Percentiles rank a stretch among this genome's conserved stretches.
phyloP scores from a whole-genome alignment of 1,139 yeast species.

The Pichia cactophila region DNA sequence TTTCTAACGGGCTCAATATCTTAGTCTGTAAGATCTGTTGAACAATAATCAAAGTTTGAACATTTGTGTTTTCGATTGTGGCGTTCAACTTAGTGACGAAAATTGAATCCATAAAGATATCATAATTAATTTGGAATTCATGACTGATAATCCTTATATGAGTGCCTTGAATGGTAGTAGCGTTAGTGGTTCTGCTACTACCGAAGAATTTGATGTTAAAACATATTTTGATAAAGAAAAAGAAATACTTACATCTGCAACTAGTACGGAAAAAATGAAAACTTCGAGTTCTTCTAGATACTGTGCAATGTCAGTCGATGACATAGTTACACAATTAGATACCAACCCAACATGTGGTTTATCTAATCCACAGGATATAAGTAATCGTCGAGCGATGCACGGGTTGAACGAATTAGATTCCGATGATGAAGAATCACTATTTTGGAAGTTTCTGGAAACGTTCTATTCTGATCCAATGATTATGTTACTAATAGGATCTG shows the following conservation, averaged over 20 bases:
- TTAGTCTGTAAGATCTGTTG: no score
- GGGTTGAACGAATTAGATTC: slow-evolving; percentile 69
- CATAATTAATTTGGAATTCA: not conserved
- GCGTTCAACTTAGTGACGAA: not conserved
- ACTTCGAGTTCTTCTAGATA: slow-evolving; percentile 41
- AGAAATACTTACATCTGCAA: slow-evolving; percentile 13
- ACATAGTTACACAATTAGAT: slow-evolving; percentile 51
- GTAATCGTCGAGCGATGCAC: slow-evolving; percentile 60
- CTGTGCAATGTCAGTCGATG: slow-evolving; percentile 52
- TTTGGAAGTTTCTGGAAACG: slow-evolving; percentile 62
- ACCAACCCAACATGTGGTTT: slow-evolving; percentile 59
- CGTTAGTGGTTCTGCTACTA: slow-evolving; percentile 8
- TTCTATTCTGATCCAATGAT: slow-evolving; percentile 89
- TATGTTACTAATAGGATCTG: slow-evolving; percentile 78
- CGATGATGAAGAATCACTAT: slow-evolving; percentile 70
- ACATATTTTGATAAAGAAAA: slow-evolving; percentile 11
- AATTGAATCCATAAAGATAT: no score
- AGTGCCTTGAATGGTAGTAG: slow-evolving; percentile 9
- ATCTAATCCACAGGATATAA: slow-evolving; percentile 58
- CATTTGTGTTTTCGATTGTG: not conserved
- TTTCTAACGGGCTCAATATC: no score
- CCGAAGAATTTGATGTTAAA: slow-evolving; percentile 11
- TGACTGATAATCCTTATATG: slow-evolving; percentile 20
- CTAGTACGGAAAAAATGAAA: slow-evolving; percentile 16
- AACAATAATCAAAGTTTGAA: not conserved